Base-by-base conservation (phyloP, 192 early-diverging fungal genomes). In the Backusella circina region DNA sequence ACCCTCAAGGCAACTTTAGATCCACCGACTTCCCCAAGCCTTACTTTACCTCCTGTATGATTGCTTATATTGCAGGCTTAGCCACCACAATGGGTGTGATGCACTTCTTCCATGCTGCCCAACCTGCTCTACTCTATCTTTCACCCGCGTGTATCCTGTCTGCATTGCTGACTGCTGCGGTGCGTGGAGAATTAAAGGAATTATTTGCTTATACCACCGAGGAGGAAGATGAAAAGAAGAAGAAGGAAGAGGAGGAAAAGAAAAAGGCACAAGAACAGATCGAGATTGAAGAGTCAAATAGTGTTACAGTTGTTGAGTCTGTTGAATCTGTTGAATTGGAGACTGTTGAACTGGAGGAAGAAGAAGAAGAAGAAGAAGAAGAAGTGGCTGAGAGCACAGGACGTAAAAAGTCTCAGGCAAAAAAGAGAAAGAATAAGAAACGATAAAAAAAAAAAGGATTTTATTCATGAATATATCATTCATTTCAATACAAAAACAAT, bases 81-180 rank as follows among this genome's bases (percentile, higher is more conserved):
- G 86, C 90, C 2, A 96, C 94, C 9, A 98, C 97, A 15, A 92
- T 99, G 37, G 83, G 86, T 18, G 94, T 99, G 15, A 96, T 99
- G 95, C 97, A 99, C 77, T 88, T 88, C 18, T 99, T 98, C 88
- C 88, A 97, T 80, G 93, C 95, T 10, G 97, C 97, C 5, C 97
- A 99, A 88, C 97, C 97, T 6, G 97, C 97, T 6, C 84, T 99
- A 8, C 86, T 99, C 57, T 99, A 99, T 73, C 90, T 99, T 54
- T 98, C 97, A 3, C 97, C 97, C 0, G 97, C 97, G 3, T 99
- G 97, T 77, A 98, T 95, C 68, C 71, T 98, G 13, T 95, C 96
- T 7, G 91, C 91, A 3, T 75, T 98, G 33, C 26, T 90, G 2
- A 90, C 87, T 15, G 93, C 89, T 6, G 66, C 83, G n/a, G 73